Percentiles rank a stretch among this genome's conserved stretches.
These are phyloP conservation scores for Candida frijolesensis DNA, from an alignment of 1,139 yeast genomes.

Conservation along the genomic window DNA sequence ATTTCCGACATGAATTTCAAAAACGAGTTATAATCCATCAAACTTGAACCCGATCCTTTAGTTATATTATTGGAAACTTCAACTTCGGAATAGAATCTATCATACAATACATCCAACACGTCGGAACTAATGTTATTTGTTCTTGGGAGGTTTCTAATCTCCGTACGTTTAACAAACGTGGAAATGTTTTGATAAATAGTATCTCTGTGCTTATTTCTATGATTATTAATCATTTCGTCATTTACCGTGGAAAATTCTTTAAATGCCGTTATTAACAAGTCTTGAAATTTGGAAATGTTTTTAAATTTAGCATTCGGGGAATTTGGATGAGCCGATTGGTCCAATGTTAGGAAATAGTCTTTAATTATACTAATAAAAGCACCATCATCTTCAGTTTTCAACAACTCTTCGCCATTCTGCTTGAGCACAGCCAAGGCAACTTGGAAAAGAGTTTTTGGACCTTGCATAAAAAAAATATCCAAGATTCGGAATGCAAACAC, in stretches of 20 bases:
- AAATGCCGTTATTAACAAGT: constrained; percentile 86
- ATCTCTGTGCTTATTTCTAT: constrained; percentile 72
- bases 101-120: constrained; percentile 74
- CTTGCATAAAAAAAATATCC: constrained; percentile 90
- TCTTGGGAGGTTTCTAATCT: constrained; percentile 80
- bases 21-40: constrained; percentile 76
- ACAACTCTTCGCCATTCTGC: constrained; percentile 80
- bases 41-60: constrained; percentile 68
- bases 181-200: constrained; percentile 85
- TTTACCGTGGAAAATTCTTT: constrained; percentile 83
- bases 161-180: constrained; percentile 88
- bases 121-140: constrained; percentile 59
- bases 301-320: constrained; percentile 65
- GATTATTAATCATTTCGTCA: constrained; percentile 69
- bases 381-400: constrained; percentile 89
- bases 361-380: constrained; percentile 84
- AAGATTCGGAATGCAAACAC: constrained; percentile 90
- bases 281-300: constrained; percentile 83
- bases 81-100: constrained; percentile 77
- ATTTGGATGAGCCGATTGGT: constrained; percentile 78
- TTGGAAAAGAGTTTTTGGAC: constrained; percentile 87
- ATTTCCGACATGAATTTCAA: constrained; percentile 74
- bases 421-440: constrained; percentile 88
- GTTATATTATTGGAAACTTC: constrained; percentile 62
- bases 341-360: constrained; percentile 76